Percentiles rank a stretch among this genome's conserved stretches.
Evolutionary conservation across 129 eudicot species (phyloP).

Genomic region (Dittrichia graveolens): DNA sequence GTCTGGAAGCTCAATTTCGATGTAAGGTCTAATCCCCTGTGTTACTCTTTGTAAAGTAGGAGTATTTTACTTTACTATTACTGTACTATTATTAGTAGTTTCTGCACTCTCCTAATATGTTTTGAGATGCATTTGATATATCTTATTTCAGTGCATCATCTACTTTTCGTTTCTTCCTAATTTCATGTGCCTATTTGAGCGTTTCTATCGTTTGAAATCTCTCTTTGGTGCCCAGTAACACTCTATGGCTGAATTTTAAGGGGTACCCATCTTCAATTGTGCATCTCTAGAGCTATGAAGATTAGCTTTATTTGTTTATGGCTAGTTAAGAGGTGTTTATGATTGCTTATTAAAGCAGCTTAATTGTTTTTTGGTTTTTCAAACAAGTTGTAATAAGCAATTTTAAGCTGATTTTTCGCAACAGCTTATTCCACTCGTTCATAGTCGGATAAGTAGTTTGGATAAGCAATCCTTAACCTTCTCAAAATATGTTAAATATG

Average conservation of each 20-base stretch:
- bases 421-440: no score
- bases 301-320: not conserved
- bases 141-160: not conserved
- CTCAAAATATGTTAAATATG: no score
- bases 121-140: constrained; percentile 8
- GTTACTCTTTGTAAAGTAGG: constrained; percentile 8
- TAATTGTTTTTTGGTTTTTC: no score
- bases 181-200: not conserved
- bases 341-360: no score
- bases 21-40: constrained; percentile 32
- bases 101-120: constrained; percentile 2
- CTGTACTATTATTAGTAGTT: not conserved
- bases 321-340: no score
- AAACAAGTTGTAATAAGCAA: no score
- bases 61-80: constrained; percentile 1
- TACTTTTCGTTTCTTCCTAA: not conserved
- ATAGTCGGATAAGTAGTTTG: no score
- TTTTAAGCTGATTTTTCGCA: no score
- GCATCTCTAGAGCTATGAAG: not conserved
- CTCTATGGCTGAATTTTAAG: not conserved
- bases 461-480: no score
- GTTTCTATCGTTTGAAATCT: constrained; percentile 7
- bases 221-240: not conserved
- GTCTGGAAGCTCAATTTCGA: constrained; percentile 35
- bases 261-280: not conserved